Evolutionary conservation across 2,329 filamentous ascomycete genomes (phyloP).

Genomic region (Camillea tinctor): DNA sequence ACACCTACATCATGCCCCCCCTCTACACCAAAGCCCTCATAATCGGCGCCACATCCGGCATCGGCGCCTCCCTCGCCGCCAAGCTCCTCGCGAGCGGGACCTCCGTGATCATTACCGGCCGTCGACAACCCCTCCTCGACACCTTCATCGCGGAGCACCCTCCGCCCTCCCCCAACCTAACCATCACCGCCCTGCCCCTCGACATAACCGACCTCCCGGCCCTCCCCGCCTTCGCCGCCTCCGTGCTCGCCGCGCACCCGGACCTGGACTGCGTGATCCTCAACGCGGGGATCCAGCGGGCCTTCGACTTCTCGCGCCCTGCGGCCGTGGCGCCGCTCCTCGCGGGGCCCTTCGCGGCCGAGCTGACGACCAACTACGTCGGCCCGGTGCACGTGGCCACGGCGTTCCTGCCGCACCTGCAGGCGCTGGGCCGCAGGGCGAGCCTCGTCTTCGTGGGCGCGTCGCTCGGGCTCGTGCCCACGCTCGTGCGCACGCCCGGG

Average conservation of each 20-base stretch:
- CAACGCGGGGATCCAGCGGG: constrained; percentile 49
- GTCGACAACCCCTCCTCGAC: constrained; percentile 46
- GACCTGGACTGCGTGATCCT: constrained; percentile 51
- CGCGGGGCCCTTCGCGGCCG: constrained; percentile 35
- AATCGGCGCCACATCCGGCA: constrained; percentile 51
- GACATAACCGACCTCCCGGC: constrained; percentile 42
- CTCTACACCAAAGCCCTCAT: constrained; percentile 50
- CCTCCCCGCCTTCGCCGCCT: constrained; percentile 34
- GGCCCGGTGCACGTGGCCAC: constrained; percentile 43
- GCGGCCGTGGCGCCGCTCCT: constrained; percentile 34
- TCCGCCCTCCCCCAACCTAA: constrained; percentile 15
- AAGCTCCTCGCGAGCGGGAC: constrained; percentile 36
- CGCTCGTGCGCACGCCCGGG: constrained; percentile 40
- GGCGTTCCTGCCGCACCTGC: constrained; percentile 45
- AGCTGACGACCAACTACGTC: constrained; percentile 46
- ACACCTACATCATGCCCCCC: constrained; percentile 39
- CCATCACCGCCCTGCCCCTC: constrained; percentile 35
- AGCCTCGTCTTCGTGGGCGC: constrained; percentile 30
- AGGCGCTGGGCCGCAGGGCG: constrained; percentile 10
- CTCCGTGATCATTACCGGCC: constrained; percentile 46
- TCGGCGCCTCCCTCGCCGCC: constrained; percentile 44
- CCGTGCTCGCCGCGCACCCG: constrained; percentile 37
- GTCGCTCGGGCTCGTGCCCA: constrained; percentile 38
- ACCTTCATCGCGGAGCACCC: constrained; percentile 43
- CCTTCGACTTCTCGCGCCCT: constrained; percentile 42